Evolutionary conservation across 306 rosid species (phyloP).

Genomic region (Alnus glutinosa): DNA sequence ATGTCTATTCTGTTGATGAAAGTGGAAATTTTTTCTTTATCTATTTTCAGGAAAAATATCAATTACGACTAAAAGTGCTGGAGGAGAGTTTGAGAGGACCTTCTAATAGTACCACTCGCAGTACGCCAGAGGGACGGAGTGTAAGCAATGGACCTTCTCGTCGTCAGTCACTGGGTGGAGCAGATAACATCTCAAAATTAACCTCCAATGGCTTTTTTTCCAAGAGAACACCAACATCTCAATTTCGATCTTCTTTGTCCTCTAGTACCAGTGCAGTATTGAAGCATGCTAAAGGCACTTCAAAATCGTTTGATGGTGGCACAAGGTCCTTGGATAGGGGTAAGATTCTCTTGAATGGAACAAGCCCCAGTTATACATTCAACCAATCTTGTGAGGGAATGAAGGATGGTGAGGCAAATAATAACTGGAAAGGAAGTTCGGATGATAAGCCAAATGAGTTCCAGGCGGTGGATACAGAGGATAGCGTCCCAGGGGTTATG

Average conservation of each 20-base stretch:
- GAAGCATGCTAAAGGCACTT: constrained; percentile 95
- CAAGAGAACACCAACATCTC: constrained; percentile 75
- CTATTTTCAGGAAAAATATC: constrained; percentile 78
- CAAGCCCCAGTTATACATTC: constrained; percentile 63
- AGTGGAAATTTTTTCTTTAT: constrained; percentile 23
- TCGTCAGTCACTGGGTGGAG: constrained; percentile 96
- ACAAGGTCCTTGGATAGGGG: constrained; percentile 91
- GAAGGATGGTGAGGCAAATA: constrained; percentile 53
- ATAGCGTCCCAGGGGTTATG: constrained; percentile 81
- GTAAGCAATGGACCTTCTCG: constrained; percentile 89
- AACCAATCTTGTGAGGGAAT: constrained; percentile 78
- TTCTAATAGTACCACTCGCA: constrained; percentile 64
- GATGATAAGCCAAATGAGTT: constrained; percentile 81
- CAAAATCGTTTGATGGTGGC: constrained; percentile 98
- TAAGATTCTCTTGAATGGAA: constrained; percentile 75
- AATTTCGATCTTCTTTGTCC: constrained; percentile 50
- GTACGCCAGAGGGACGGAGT: constrained; percentile 79
- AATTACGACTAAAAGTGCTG: constrained; percentile 85
- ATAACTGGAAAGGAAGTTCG: constrained; percentile 70
- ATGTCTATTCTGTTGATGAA: constrained; percentile 42
- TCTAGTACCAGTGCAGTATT: constrained; percentile 82
- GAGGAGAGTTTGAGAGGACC: constrained; percentile 94
- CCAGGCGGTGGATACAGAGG: constrained; percentile 61
- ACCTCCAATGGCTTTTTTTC: constrained; percentile 82
- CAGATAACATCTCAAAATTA: constrained; percentile 73